Evolutionary conservation across 1,139 yeast species (phyloP).

Genomic region (Zygotorulaspora mrakii): DNA sequence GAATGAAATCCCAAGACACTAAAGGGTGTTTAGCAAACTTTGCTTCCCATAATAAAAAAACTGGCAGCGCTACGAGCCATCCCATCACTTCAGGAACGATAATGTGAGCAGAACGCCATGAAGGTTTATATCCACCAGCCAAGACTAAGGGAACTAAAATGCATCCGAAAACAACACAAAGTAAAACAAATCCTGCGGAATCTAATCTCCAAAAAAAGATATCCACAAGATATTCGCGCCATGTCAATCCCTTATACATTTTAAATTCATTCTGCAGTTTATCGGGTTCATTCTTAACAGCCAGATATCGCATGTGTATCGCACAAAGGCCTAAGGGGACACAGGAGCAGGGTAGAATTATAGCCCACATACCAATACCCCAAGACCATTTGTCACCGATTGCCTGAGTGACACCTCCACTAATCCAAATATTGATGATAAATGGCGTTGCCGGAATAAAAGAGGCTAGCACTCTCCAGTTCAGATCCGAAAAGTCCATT

Average conservation of each 20-base stretch:
- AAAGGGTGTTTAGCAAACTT: constrained; percentile 48
- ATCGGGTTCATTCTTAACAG: constrained; percentile 45
- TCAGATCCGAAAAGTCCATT: constrained; percentile 61
- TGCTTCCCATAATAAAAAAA: constrained; percentile 53
- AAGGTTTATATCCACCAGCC: constrained; percentile 53
- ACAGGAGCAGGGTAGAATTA: constrained; percentile 58
- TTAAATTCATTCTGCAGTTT: constrained; percentile 31
- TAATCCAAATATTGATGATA: constrained; percentile 68
- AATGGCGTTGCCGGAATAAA: constrained; percentile 65
- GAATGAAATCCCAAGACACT: constrained; percentile 49
- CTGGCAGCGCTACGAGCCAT: constrained; percentile 49
- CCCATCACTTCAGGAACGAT: constrained; percentile 63
- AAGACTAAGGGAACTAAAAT: constrained; percentile 48
- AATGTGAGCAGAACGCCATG: constrained; percentile 55
- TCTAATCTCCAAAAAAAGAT: constrained; percentile 52
- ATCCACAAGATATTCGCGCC: constrained; percentile 31
- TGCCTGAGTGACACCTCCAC: constrained; percentile 50
- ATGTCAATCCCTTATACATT: constrained; percentile 32
- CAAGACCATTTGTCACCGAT: constrained; percentile 51
- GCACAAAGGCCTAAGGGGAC: constrained; percentile 52
- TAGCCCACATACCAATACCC: constrained; percentile 75
- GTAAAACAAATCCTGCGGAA: constrained; percentile 48
- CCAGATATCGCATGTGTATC: constrained; percentile 51
- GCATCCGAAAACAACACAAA: constrained; percentile 53
- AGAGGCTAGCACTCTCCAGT: constrained; percentile 60